Evolutionary conservation across 352 stramenopile species (phyloP), one percentile per base, ranked within the genome.

Genomic region (Phytophthora uliginosa): DNA sequence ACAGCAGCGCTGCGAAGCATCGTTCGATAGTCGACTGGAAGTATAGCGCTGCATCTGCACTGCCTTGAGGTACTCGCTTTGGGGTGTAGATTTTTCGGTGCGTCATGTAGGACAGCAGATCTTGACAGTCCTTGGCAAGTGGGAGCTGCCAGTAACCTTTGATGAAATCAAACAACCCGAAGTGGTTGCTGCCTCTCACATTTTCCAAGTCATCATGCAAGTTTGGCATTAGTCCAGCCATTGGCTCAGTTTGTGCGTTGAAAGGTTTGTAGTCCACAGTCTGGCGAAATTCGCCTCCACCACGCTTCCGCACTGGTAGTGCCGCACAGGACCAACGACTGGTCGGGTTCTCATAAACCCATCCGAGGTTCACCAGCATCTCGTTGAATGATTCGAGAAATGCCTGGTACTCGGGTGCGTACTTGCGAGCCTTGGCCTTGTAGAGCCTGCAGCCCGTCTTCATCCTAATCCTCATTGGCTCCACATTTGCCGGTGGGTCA

Each of bases 71-170:
- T 36, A 81, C 74, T 18, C 73, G 40, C 7, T 9, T 66, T 17
- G 69, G 69, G 18, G 66, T 84, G 31, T 68, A 81, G 24, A 79
- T 42, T 18, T 60, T 65, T 2, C 40, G 22, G 28, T 76, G 51
- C 4, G 71, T 77, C 66, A 79, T 79, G 45, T 78, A 79, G 2
- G 53, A 71, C 45, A 82, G n/a, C 9, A 76, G 36, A 15, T 73
- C 70, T 59, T 74, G 68, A 15, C 68, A 79, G 7, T 70, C 48
- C 50, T 69, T 59, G 15, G 65, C 61, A 13, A 76, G 47, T 20
- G 47, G 61, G 4, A 78, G 31, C 17, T 81, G 69, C 63, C 69
- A 75, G 33, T 69, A 81, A 0, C 70, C 59, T 28, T 55, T 68
- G 10, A 68, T 77, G 31, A 31, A 31, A 31, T 8, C 28, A 31